phyloP scores from a whole-genome alignment of 192 early-diverging fungal species.

The Spizellomyces sp. region DNA sequence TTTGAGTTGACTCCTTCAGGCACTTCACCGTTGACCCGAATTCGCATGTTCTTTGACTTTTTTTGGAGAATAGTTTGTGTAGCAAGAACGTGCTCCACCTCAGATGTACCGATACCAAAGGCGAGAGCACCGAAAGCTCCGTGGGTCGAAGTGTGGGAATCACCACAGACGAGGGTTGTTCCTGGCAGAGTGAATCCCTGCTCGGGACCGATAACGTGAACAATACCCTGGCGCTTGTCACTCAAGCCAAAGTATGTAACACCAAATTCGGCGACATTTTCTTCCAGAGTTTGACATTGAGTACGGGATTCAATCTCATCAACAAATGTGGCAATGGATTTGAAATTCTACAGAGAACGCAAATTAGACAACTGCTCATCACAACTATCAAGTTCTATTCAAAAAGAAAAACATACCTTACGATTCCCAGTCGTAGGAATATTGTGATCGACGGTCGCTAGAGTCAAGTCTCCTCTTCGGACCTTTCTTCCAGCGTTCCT shows the following conservation, averaged over 20 bases:
- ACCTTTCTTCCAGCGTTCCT: conserved; percentile 56
- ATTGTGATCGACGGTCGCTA: conserved; percentile 77
- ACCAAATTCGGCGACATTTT: conserved; percentile 63
- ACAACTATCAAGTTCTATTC: neutral
- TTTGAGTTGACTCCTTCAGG: conserved; percentile 61
- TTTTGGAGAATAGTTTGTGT: conserved; percentile 71
- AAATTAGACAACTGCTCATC: neutral
- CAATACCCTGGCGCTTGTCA: conserved; percentile 73
- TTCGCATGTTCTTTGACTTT: conserved; percentile 71
- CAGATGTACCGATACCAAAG: conserved; percentile 76
- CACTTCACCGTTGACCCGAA: conserved; percentile 55
- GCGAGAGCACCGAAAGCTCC: conserved; percentile 75
- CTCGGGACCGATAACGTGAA: conserved; percentile 75
- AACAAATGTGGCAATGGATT: conserved; percentile 61
- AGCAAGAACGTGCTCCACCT: conserved; percentile 74
- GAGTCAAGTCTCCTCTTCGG: conserved; percentile 62
- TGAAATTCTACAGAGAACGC: conserved; percentile 48
- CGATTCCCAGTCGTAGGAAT: conserved; percentile 50
- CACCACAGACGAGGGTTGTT: conserved; percentile 73
- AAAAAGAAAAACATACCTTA: neutral
- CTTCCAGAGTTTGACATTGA: conserved; percentile 68
- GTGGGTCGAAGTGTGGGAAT: conserved; percentile 75
- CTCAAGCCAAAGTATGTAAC: conserved; percentile 67
- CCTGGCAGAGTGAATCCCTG: conserved; percentile 75
- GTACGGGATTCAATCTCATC: conserved; percentile 60